phyloP scores from a whole-genome alignment of 2,329 filamentous ascomycete species.

The Alternaria consortialis region DNA sequence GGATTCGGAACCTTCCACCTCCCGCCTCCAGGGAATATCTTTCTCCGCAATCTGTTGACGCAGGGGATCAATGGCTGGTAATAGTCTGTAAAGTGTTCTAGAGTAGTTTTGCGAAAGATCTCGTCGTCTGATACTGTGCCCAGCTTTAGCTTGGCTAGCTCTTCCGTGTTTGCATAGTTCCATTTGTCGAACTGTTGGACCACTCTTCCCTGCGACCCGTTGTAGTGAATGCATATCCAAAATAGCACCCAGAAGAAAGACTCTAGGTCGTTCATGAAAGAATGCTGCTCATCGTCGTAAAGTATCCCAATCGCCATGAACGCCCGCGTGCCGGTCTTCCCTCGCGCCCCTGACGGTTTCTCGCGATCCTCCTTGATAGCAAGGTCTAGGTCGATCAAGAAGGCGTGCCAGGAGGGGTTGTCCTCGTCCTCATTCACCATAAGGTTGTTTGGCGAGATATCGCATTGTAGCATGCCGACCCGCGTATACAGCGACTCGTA shows the following conservation, averaged over 20 bases:
- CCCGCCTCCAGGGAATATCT: slow-evolving; percentile 47
- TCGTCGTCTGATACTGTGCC: slow-evolving; percentile 14
- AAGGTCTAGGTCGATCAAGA: slow-evolving; percentile 55
- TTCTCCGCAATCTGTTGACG: slow-evolving; percentile 51
- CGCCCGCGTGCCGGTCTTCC: slow-evolving; percentile 56
- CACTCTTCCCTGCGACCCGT: slow-evolving; percentile 33
- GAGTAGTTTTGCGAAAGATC: not conserved
- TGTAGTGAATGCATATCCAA: slow-evolving; percentile 58
- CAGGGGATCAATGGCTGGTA: slow-evolving; percentile 33
- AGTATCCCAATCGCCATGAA: slow-evolving; percentile 60
- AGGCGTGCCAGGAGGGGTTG: slow-evolving; percentile 51
- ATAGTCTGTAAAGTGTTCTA: slow-evolving; percentile 17
- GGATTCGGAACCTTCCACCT: slow-evolving; percentile 15
- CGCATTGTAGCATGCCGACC: slow-evolving; percentile 53
- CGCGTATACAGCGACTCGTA: slow-evolving; percentile 41
- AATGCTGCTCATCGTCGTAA: slow-evolving; percentile 51
- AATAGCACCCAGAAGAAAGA: slow-evolving; percentile 62
- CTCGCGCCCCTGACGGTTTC: slow-evolving; percentile 50
- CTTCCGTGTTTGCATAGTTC: slow-evolving; percentile 24
- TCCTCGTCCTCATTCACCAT: slow-evolving; percentile 57
- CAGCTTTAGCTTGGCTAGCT: too few relatives aligned
- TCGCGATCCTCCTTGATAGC: slow-evolving; percentile 48
- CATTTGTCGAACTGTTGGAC: slow-evolving; percentile 48
- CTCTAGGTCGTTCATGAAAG: slow-evolving; percentile 60
- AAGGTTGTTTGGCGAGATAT: slow-evolving; percentile 59